Base-by-base conservation (phyloP, 768 basidiomycete genomes). In the Collybia mongolica region DNA sequence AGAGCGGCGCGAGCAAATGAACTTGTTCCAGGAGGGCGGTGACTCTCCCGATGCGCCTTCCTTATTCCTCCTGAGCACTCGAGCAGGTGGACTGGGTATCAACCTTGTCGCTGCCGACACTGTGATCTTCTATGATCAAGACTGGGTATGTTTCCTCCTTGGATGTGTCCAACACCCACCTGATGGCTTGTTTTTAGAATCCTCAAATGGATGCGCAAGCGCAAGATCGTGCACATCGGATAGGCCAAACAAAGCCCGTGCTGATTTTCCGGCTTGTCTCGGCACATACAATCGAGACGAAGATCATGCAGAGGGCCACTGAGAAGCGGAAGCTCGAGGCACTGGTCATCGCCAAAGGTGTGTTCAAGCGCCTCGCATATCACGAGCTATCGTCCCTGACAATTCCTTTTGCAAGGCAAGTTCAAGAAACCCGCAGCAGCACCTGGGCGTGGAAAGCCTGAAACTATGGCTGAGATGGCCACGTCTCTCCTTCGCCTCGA, bases 141-240 rank as follows among this genome's bases (percentile, higher is more conserved):
- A 93, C 64, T 93, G 91, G 91, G 87, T 93, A 64, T 24, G 79
- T 66, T 24, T 19, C 11, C 46, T 43, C 28, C 14, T 18, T 44
- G n/a, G n/a, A n/a, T n/a, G n/a, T n/a, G n/a, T 12, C 37, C 15
- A 26, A 18, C 0, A 24, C 39, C 8, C 36, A 22, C 17, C 48
- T 53, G 35, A 55, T n/a, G 26, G 15, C n/a, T 24, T 5, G 42
- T 24, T 35, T 8, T 22, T 17, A 92, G 90, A 93, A 92, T 60
- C 94, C 95, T 0, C 95, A 97, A 72, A 94, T 95, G 85, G 96
- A 99, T 56, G 75, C 90, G 2, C 96, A 99, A 70, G 96, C 96
- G 0, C 91, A 94, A 64, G 96, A 97, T 59, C 80, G 96, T 29
- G 94, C 94, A 0, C 96, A 99, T 67, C 83, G 97, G 9, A 98